Conservation (phyloP, 441 rosid species). For the Euphorbia corollata region DNA sequence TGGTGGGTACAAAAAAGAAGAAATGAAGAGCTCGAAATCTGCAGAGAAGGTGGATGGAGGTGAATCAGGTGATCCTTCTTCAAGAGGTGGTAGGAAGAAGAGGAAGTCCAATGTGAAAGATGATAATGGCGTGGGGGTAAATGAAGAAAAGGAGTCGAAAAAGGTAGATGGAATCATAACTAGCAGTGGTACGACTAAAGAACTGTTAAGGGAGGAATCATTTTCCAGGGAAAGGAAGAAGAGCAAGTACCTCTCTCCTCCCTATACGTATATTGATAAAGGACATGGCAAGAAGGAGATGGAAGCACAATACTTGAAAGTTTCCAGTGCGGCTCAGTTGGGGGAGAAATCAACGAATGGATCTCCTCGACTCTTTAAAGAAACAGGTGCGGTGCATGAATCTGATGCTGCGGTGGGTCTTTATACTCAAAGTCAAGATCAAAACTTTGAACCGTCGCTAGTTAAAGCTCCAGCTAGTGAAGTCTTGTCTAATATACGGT, state of each 20-base stretch:
- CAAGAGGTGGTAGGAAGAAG: no score
- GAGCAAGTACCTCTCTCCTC: constrained; percentile 81
- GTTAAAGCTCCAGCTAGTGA: constrained; percentile 40
- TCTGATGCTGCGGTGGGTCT: no score
- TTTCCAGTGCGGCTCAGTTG: constrained; percentile 24
- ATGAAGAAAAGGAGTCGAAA: constrained; percentile 7
- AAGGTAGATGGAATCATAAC: constrained; percentile 22
- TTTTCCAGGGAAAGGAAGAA: constrained; percentile 65
- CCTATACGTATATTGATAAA: constrained; percentile 40
- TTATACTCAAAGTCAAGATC: constrained; percentile 19
- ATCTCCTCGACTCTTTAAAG: not conserved
- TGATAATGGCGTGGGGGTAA: no score
- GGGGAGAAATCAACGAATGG: constrained; percentile 26
- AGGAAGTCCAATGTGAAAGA: no score
- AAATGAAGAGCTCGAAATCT: no score
- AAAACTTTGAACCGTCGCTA: constrained; percentile 29
- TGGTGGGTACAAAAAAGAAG: no score
- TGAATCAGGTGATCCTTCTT: no score
- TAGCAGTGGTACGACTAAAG: constrained; percentile 27
- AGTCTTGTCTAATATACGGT: constrained; percentile 39
- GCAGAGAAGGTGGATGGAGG: no score
- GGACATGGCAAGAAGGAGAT: constrained; percentile 33
- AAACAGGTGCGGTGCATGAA: no score
- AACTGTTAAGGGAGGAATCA: constrained; percentile 24
- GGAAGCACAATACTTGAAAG: constrained; percentile 35